These are phyloP conservation scores for Tripidium arundinaceum DNA, from an alignment of 202 grass and related monocot species.

Conservation along the genomic window DNA sequence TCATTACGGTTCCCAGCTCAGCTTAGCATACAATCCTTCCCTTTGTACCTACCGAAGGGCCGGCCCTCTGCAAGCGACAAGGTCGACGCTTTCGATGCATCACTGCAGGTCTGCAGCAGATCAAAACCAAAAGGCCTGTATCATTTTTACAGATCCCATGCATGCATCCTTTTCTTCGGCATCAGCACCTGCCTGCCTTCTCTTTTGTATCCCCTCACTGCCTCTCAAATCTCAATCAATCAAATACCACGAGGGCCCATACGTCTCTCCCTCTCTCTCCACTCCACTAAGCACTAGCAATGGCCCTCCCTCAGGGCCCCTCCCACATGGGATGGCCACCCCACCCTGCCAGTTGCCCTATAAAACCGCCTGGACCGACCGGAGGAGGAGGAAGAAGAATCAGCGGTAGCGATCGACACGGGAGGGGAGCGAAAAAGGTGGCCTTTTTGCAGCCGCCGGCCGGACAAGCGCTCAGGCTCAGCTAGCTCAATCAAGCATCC, in stretches of 20 bases:
- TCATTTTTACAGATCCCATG: slow-evolving; percentile 11
- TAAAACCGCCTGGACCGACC: slow-evolving; percentile 23
- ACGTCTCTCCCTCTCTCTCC: neutral
- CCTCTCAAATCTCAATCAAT: slow-evolving; percentile 9
- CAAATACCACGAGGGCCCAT: neutral
- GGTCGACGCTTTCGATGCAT: neutral
- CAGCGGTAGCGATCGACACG: neutral
- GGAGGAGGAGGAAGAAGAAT: neutral
- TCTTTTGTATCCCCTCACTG: neutral
- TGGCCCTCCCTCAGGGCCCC: too few species aligned
- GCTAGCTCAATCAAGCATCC: too few species aligned
- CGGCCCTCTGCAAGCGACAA: neutral
- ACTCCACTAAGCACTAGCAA: slow-evolving; percentile 5
- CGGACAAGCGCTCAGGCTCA: neutral
- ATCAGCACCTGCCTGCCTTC: neutral
- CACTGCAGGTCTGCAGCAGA: neutral
- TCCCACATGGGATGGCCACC: slow-evolving; percentile 9
- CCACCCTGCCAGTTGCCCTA: neutral
- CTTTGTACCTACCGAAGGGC: neutral
- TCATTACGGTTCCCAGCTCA: neutral
- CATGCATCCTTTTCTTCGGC: neutral
- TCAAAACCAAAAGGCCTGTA: neutral
- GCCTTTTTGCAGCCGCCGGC: neutral
- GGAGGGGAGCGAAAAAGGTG: neutral
- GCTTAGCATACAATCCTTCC: neutral